These are phyloP conservation scores for Hemileccinum impolitum DNA, from an alignment of 768 basidiomycete genomes.

Conservation along the genomic window DNA sequence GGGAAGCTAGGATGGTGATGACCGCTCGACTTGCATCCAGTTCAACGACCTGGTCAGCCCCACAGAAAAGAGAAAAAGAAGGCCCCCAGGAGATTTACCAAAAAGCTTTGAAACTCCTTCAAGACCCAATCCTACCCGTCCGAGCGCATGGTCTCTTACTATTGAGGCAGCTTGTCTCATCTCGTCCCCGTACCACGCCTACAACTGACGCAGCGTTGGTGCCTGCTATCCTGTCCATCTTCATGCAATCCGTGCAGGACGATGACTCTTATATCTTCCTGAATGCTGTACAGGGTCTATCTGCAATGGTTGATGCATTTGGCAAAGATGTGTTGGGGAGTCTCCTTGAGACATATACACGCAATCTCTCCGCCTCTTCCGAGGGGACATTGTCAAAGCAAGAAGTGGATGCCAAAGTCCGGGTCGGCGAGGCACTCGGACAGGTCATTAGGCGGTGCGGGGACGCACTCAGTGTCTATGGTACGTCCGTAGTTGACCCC, in stretches of 20 bases:
- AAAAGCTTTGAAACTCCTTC: slow-evolving; percentile 80
- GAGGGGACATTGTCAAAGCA: slow-evolving; percentile 42
- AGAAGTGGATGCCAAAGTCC: slow-evolving; percentile 69
- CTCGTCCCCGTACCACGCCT: slow-evolving; percentile 15
- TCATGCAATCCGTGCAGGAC: slow-evolving; percentile 80
- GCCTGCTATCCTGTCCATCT: slow-evolving; percentile 84
- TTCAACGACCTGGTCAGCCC: slow-evolving; percentile 33
- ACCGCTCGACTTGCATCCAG: slow-evolving; percentile 72
- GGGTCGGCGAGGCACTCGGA: slow-evolving; percentile 84
- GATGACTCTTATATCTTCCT: slow-evolving; percentile 96
- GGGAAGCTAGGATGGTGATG: slow-evolving; percentile 82
- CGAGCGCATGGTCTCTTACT: slow-evolving; percentile 88
- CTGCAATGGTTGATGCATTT: slow-evolving; percentile 76
- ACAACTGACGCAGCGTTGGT: slow-evolving; percentile 59
- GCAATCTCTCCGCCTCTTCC: slow-evolving; percentile 43
- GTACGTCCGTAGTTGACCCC: slow-evolving; percentile 39
- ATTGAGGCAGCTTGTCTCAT: slow-evolving; percentile 70
- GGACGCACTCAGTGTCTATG: slow-evolving; percentile 60
- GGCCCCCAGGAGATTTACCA: slow-evolving; percentile 69
- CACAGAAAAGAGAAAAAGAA: slow-evolving; percentile 13
- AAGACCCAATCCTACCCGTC: slow-evolving; percentile 91
- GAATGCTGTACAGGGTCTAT: slow-evolving; percentile 87
- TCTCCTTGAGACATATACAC: slow-evolving; percentile 66
- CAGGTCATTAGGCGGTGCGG: slow-evolving; percentile 75
- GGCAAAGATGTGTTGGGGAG: slow-evolving; percentile 61